phyloP scores from a whole-genome alignment of 2,329 filamentous ascomycete genomes.

The Fusarium torreyae region DNA sequence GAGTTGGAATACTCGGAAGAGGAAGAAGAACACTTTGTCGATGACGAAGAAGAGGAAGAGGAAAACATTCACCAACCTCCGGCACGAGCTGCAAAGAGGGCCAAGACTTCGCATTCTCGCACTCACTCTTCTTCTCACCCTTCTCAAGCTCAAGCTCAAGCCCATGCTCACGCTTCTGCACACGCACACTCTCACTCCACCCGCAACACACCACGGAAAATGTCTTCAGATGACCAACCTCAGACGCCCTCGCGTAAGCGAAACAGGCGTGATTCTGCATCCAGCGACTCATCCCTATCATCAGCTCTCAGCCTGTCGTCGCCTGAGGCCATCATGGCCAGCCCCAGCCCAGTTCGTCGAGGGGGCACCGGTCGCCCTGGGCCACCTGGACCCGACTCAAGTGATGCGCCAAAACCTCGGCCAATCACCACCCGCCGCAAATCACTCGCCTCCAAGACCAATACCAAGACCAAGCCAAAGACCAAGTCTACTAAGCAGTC shows the following conservation, averaged over 20 bases:
- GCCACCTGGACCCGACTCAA: constrained; percentile 49
- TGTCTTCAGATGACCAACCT: constrained; percentile 45
- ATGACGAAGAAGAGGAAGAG: constrained; percentile 24
- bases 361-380: constrained; percentile 46
- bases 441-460: constrained; percentile 57
- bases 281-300: constrained; percentile 62
- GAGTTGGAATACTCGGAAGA: constrained; percentile 20
- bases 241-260: constrained; percentile 57
- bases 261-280: constrained; percentile 56
- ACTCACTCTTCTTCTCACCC: constrained; percentile 40
- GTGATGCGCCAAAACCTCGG: constrained; percentile 57
- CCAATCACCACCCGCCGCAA: constrained; percentile 60
- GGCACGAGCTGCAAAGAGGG: constrained; percentile 56
- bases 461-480: constrained; percentile 54
- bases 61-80: constrained; percentile 22
- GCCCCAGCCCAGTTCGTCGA: constrained; percentile 51
- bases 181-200: constrained; percentile 42
- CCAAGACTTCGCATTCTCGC: constrained; percentile 53
- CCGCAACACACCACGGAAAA: constrained; percentile 49
- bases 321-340: constrained; percentile 54
- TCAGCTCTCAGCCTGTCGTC: constrained; percentile 59
- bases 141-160: constrained; percentile 4
- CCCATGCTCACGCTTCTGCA: constrained; percentile 9
- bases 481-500: constrained; percentile 54
- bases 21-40: constrained; percentile 25